Conservation (phyloP, 306 rosid species). For the Sesbania bispinosa region DNA sequence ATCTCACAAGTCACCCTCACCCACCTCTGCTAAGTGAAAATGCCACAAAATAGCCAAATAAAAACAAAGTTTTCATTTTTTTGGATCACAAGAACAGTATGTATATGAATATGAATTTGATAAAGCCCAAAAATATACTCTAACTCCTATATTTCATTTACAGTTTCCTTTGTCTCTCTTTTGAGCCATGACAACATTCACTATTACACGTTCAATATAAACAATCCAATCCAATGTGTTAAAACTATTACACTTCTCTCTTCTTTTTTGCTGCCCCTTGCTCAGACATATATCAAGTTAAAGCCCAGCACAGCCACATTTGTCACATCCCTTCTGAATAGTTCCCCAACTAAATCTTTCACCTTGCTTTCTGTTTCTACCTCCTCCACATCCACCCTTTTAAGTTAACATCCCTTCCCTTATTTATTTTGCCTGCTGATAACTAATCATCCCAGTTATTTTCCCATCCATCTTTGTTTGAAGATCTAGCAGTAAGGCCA, state of each 20-base stretch:
- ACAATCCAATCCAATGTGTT: slow-evolving; percentile 21
- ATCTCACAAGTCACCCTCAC: too few species aligned
- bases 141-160: slow-evolving; percentile 35
- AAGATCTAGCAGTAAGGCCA: slow-evolving; percentile 82
- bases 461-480: slow-evolving; percentile 94
- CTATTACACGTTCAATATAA: slow-evolving; percentile 19
- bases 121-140: slow-evolving; percentile 20
- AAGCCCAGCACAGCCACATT: slow-evolving; percentile 18
- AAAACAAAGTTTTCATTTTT: neutral
- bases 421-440: neutral
- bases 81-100: neutral
- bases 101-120: neutral
- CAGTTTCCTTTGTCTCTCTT: slow-evolving; percentile 21
- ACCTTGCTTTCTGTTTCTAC: slow-evolving; percentile 19
- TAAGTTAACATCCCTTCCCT: slow-evolving; percentile 9
- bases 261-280: too few species aligned
- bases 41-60: slow-evolving; percentile 3
- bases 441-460: slow-evolving; percentile 70
- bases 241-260: slow-evolving; percentile 26
- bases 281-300: too few species aligned
- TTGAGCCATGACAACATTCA: slow-evolving; percentile 3
- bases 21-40: too few species aligned
- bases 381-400: neutral
- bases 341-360: neutral
- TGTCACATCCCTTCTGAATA: neutral